Percentiles rank a stretch among this genome's conserved stretches.
phyloP scores from a whole-genome alignment of 1,284 basidiomycete genomes.

The Malassezia pachydermatis region DNA sequence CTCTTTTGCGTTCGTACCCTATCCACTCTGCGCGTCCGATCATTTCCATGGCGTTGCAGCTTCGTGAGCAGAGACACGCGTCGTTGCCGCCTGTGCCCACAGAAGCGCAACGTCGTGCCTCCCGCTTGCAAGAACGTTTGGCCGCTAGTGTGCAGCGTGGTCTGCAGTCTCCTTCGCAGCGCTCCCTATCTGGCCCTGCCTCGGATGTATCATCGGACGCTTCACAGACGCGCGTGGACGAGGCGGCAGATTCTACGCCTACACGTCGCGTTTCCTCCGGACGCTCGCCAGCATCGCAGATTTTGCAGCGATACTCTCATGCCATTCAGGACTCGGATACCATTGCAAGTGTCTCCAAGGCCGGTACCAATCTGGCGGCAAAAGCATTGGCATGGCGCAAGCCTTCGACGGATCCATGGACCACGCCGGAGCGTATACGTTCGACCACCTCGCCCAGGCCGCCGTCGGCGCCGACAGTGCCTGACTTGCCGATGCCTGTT shows the following conservation, averaged over 20 bases:
- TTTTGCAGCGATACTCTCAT: conserved; percentile 32
- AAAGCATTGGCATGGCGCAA: conserved; percentile 28
- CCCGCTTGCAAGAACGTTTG: conserved; percentile 8
- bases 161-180: conserved; percentile 6
- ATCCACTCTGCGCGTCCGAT: conserved; percentile 35
- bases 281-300: too few species aligned
- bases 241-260: neutral
- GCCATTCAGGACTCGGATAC: conserved; percentile 42
- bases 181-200: neutral
- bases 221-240: neutral
- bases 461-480: too few species aligned
- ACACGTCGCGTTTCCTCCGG: too few species aligned
- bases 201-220: neutral
- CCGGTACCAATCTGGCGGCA: conserved; percentile 39
- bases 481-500: conserved; percentile 8
- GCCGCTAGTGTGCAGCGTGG: conserved; percentile 11
- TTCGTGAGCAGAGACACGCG: conserved; percentile 21
- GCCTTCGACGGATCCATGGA: neutral
- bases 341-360: conserved; percentile 40
- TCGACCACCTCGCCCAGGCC: too few species aligned
- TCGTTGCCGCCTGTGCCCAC: neutral
- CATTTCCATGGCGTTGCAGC: conserved; percentile 28
- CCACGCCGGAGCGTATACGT: neutral
- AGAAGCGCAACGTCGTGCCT: neutral
- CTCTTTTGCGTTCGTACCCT: conserved; percentile 33